Conservation (phyloP, 108 stramenopile species). For the Conticribra weissflogii region DNA sequence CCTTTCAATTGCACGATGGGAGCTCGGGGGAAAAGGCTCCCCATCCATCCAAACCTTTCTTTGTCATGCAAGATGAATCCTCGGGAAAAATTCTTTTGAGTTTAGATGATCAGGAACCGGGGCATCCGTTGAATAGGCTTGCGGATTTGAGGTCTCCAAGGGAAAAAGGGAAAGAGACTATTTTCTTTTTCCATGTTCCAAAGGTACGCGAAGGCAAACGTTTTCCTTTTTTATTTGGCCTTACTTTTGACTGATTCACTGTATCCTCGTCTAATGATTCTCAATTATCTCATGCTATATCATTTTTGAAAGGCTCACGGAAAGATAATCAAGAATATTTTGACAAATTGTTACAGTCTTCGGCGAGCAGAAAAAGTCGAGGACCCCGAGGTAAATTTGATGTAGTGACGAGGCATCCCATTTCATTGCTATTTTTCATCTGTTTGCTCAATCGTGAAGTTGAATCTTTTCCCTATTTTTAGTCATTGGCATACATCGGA, state of each 20-base stretch:
- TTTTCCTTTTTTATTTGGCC: background rate
- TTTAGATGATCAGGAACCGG: constrained; percentile 9
- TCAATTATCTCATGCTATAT: too few species aligned
- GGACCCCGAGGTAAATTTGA: constrained; percentile 13
- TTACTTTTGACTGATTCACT: background rate
- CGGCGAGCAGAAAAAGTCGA: constrained; percentile 20
- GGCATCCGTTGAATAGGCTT: constrained; percentile 22
- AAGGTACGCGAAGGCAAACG: constrained; percentile 3
- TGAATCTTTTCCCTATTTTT: too few species aligned
- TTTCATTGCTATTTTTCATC: background rate
- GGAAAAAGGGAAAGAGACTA: constrained; percentile 6
- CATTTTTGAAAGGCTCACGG: constrained; percentile 4
- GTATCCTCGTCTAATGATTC: background rate
- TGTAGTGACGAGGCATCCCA: background rate
- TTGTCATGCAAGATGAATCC: constrained; percentile 2
- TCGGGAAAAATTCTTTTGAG: constrained; percentile 9
- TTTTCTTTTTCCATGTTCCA: constrained; percentile 25
- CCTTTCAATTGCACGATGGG: background rate
- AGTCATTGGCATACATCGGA: constrained; percentile 14
- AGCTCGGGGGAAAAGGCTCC: background rate
- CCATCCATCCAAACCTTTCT: constrained; percentile 2
- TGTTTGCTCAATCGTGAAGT: too few species aligned
- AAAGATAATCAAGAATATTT: constrained; percentile 21
- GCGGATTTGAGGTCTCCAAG: constrained; percentile 18
- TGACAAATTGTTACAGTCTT: constrained; percentile 31